phyloP scores from a whole-genome alignment of 1,284 basidiomycete species.

The Tilletia walkeri region DNA sequence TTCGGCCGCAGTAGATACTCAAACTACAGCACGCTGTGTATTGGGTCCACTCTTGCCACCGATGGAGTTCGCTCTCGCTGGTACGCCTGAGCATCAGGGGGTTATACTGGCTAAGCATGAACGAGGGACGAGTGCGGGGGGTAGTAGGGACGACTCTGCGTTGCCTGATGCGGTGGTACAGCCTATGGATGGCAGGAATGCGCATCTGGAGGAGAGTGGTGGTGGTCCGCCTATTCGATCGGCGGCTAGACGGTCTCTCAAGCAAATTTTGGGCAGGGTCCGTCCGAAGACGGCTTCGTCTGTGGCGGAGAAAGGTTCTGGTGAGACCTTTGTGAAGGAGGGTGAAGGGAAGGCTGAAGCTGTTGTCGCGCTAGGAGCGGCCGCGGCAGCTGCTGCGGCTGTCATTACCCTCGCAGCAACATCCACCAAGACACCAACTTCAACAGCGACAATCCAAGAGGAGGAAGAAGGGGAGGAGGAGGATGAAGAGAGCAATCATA shows the following conservation, averaged over 20 bases:
- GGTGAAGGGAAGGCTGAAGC: neutral
- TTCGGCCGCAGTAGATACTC: neutral
- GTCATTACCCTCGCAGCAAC: neutral
- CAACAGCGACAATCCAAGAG: neutral
- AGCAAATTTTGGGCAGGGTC: neutral
- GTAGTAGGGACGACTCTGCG: constrained; percentile 11
- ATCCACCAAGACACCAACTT: neutral
- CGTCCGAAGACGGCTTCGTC: neutral
- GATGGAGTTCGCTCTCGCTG: neutral
- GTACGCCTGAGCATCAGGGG: neutral
- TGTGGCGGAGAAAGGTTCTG: neutral
- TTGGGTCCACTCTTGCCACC: constrained; percentile 3
- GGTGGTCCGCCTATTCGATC: neutral
- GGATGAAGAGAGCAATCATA: neutral
- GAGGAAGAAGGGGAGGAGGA: neutral
- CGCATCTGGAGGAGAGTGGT: too few relatives aligned
- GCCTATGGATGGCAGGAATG: neutral
- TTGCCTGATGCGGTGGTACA: neutral
- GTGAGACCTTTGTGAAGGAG: neutral
- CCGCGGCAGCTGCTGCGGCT: neutral
- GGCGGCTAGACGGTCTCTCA: neutral
- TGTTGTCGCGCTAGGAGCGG: neutral
- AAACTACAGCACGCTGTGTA: neutral
- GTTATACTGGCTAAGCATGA: neutral
- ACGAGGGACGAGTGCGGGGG: neutral